Evolutionary conservation across 768 basidiomycete species (phyloP), one percentile per base, ranked within the genome.

Genomic region (Russula earlei): DNA sequence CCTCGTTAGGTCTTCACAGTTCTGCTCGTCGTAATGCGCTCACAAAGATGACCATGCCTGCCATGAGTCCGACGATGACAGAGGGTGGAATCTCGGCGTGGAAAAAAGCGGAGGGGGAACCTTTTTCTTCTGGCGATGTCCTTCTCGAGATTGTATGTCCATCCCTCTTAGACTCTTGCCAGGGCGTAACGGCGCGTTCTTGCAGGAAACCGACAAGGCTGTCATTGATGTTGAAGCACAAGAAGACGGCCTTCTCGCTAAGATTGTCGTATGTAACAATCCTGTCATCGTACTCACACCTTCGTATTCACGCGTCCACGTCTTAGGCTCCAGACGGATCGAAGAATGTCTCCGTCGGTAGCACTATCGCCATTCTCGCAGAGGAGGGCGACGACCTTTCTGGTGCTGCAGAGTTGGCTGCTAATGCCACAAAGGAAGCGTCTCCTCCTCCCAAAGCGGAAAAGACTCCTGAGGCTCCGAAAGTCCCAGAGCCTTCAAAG

Each of bases 41-140:
- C 63, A 75, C 87, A 58, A 90, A 84, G 69, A 94, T 97, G 74
- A 76, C 84, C 61, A 94, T 96, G 91, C 94, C 93, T 55, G 93
- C 96, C 64, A 99, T 98, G 95, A 95, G 91, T 60, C 96, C 96
- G 31, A 99, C 96, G 55, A 99, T 99, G 96, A 93, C 93, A 3
- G 96, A 98, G 76, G 96, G 96, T 60, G 96, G 95, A 61, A 96
- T 99, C 69, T 89, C 95, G 44, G 78, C 80, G 31, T 99, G 96
- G 94, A 98, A 98, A 79, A 87, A 89, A 75, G 85, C 86, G 71
- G 95, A 97, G 70, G 96, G 96, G 54, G 94, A 97, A 64, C 49
- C 83, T 2, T 99, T 95, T 68, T 62, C 83, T 17, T 81, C 84
- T 7, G 95, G 96, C 24, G 96, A 99, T 66, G 93, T 99, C 60